Evolutionary conservation across 371 early-diverging fungal species (phyloP).

Genomic region (Entomophthora muscae): DNA sequence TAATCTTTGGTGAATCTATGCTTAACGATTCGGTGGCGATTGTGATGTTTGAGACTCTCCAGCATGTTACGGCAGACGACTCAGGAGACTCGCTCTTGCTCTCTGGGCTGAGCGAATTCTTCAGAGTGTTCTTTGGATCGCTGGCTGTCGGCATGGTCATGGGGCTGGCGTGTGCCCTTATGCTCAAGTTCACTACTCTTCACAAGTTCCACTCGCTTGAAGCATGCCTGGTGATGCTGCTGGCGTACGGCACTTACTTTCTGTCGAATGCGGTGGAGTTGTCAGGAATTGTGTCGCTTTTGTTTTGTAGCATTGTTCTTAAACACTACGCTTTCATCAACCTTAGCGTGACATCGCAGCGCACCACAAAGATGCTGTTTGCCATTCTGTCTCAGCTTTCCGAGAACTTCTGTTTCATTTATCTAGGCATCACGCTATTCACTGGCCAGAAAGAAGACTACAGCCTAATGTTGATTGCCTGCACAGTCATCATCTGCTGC

Average conservation of each 20-base stretch:
- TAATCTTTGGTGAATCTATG: slow-evolving; percentile 87
- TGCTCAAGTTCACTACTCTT: slow-evolving; percentile 12
- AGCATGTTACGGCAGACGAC: slow-evolving; percentile 58
- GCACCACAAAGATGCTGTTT: slow-evolving; percentile 73
- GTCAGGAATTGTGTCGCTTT: slow-evolving; percentile 81
- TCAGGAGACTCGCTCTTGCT: slow-evolving; percentile 48
- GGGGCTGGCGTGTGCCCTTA: slow-evolving; percentile 57
- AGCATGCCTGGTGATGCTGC: slow-evolving; percentile 57
- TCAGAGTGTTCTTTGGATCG: slow-evolving; percentile 66
- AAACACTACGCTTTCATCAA: slow-evolving; percentile 87
- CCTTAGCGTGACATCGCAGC: slow-evolving; percentile 48
- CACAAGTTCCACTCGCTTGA: slow-evolving; percentile 27
- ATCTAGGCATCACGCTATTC: slow-evolving; percentile 81
- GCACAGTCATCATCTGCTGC: slow-evolving; percentile 54
- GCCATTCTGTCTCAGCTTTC: slow-evolving; percentile 74
- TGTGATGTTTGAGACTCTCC: slow-evolving; percentile 75
- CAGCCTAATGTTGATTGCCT: slow-evolving; percentile 51
- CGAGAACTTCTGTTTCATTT: slow-evolving; percentile 91
- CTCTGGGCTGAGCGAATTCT: slow-evolving; percentile 49
- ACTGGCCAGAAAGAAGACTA: slow-evolving; percentile 48
- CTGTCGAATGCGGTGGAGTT: slow-evolving; percentile 71
- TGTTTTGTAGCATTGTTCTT: slow-evolving; percentile 81
- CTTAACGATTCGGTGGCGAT: slow-evolving; percentile 92
- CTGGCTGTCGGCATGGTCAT: slow-evolving; percentile 60
- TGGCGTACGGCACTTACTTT: slow-evolving; percentile 82